phyloP scores from a whole-genome alignment of 805 yeast species.

The Teunomyces lycoperdinae region DNA sequence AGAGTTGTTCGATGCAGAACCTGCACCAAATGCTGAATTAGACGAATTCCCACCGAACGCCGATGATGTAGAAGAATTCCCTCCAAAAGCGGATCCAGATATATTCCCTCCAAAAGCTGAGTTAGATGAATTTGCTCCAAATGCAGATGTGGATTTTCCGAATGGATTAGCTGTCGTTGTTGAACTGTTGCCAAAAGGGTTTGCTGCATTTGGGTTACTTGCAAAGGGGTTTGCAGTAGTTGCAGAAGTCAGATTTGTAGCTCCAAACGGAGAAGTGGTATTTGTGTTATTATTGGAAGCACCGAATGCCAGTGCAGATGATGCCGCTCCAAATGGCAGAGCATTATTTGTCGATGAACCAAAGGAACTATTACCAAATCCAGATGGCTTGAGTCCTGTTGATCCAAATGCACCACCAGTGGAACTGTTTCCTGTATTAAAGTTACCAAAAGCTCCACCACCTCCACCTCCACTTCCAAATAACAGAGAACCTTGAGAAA shows the following conservation, averaged over 20 bases:
- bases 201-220: not conserved
- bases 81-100: constrained; percentile 4
- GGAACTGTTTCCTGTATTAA: not conserved
- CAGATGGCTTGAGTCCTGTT: not conserved
- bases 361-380: constrained; percentile 9
- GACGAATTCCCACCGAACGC: constrained; percentile 2
- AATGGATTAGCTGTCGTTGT: constrained; percentile 1
- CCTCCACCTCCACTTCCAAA: not conserved
- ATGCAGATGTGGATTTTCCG: constrained; percentile 4
- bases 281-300: not conserved
- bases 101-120: not conserved
- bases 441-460: constrained; percentile 4
- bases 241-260: not conserved
- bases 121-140: not conserved
- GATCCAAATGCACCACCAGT: constrained; percentile 7
- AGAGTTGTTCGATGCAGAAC: not conserved
- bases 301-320: constrained; percentile 3
- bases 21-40: not conserved
- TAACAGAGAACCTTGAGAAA: not conserved
- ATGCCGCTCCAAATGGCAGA: constrained; percentile 15
- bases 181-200: constrained; percentile 9
- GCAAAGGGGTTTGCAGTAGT: constrained; percentile 7
- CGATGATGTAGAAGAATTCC: no score
- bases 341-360: constrained; percentile 4
- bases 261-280: constrained; percentile 4